These are phyloP conservation scores for Phyllosticta citrichinensis DNA, from an alignment of 2,329 filamentous ascomycete species.

Conservation along the genomic window DNA sequence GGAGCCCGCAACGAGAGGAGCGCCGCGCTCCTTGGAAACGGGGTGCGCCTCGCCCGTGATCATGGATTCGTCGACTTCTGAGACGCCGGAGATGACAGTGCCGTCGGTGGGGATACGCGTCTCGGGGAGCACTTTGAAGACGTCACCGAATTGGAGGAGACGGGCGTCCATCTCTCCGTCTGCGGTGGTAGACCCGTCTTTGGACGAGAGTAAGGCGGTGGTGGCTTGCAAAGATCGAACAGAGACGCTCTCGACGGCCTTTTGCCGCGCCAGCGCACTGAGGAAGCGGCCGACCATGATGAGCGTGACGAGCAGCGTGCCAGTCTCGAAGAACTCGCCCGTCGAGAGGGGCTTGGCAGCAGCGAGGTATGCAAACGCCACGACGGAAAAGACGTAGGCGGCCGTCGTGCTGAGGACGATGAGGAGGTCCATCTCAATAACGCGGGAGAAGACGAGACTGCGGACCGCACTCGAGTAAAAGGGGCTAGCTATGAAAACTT, in stretches of 20 bases:
- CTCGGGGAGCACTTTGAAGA: conserved; percentile 54
- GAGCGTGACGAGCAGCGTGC: conserved; percentile 43
- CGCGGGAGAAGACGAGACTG: conserved; percentile 45
- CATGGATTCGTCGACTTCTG: conserved; percentile 68
- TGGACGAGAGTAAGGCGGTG: conserved; percentile 42
- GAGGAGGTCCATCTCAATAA: conserved; percentile 60
- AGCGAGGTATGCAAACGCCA: conserved; percentile 35
- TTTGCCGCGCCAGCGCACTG: conserved; percentile 40
- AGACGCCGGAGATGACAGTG: conserved; percentile 49
- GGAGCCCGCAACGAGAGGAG: conserved; percentile 53
- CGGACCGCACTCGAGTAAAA: conserved; percentile 58
- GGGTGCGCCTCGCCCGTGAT: conserved; percentile 61
- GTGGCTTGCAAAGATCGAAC: conserved; percentile 47
- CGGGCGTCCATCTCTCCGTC: conserved; percentile 49
- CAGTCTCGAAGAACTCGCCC: conserved; percentile 44
- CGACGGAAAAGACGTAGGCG: conserved; percentile 53
- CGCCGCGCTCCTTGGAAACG: conserved; percentile 46
- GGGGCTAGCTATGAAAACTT: conserved; percentile 49
- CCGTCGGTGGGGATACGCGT: conserved; percentile 59
- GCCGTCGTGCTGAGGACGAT: conserved; percentile 56
- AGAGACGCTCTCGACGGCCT: conserved; percentile 42
- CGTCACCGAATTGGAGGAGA: conserved; percentile 62
- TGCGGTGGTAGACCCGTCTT: conserved; percentile 13
- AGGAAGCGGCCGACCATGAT: conserved; percentile 44
- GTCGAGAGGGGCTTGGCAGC: conserved; percentile 23